Evolutionary conservation across 805 yeast species (phyloP).

Genomic region (Phaffomyces opuntiae): DNA sequence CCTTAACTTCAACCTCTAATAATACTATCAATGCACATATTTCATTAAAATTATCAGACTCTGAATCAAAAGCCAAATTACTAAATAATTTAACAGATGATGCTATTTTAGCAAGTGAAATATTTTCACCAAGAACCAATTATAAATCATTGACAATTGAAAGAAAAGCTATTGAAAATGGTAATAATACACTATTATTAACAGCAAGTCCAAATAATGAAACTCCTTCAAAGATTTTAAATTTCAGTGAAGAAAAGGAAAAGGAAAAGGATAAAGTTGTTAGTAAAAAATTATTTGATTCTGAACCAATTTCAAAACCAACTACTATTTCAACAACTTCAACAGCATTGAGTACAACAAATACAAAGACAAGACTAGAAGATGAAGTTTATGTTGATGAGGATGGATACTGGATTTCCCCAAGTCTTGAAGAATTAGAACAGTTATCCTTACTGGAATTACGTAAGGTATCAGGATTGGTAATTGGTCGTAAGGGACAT

Average conservation of each 20-base stretch:
- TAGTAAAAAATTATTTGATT: slow-evolving; percentile 4
- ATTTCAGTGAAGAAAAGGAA: slow-evolving; percentile 5
- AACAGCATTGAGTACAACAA: not conserved
- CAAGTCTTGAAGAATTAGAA: slow-evolving; percentile 58
- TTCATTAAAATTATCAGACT: slow-evolving; percentile 2
- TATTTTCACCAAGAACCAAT: slow-evolving; percentile 57
- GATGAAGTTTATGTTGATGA: slow-evolving; percentile 30
- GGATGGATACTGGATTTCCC: slow-evolving; percentile 84
- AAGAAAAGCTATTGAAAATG: slow-evolving; percentile 17
- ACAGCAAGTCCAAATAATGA: not conserved
- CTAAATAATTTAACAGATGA: slow-evolving; percentile 49
- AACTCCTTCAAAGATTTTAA: slow-evolving; percentile 9
- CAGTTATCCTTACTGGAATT: slow-evolving; percentile 55
- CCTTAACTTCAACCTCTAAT: slow-evolving; percentile 1
- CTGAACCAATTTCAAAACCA: not conserved
- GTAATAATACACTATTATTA: not conserved
- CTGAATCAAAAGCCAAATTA: slow-evolving; percentile 20
- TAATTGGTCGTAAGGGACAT: slow-evolving; percentile 64
- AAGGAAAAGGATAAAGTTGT: not conserved
- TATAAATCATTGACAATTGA: slow-evolving; percentile 50
- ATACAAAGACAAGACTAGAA: slow-evolving; percentile 2
- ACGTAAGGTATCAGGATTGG: slow-evolving; percentile 54
- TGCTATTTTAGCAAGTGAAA: slow-evolving; percentile 63
- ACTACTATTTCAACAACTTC: not conserved
- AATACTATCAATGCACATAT: slow-evolving; percentile 3